A percentile compares a stretch with the other conserved stretches of the same genome.
phyloP scores from a whole-genome alignment of 208 protist species.

The Acanthamoeba healyi region DNA sequence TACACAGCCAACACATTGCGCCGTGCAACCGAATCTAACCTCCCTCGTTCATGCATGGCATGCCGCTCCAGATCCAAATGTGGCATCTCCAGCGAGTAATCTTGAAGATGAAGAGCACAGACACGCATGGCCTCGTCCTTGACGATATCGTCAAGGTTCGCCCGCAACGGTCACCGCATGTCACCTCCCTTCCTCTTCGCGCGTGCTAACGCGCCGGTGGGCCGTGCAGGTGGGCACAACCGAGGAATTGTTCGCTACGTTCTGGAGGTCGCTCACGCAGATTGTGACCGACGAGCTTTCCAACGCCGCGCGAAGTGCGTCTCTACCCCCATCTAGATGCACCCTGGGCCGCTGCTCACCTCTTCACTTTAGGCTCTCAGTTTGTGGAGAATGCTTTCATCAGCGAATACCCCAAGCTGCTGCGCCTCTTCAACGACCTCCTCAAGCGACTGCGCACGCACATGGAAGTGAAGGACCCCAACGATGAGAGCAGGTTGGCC shows the following conservation, averaged over 20 bases:
- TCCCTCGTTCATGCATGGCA: no score
- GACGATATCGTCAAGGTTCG: conserved; percentile 75
- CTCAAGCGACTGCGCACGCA: conserved; percentile 43
- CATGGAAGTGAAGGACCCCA: conserved; percentile 40
- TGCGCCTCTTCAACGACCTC: conserved; percentile 60
- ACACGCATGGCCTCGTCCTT: conserved; percentile 71
- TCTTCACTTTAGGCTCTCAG: background rate
- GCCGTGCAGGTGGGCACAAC: background rate
- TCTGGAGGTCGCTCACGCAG: conserved; percentile 14
- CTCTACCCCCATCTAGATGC: no score
- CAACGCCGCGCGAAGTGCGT: background rate
- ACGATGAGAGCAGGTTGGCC: no score
- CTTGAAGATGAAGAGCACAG: conserved; percentile 77
- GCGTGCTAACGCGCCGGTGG: no score
- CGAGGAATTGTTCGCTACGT: conserved; percentile 36
- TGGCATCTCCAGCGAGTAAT: conserved; percentile 81
- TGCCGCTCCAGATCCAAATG: conserved; percentile 76
- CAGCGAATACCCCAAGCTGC: conserved; percentile 52
- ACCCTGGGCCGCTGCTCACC: no score
- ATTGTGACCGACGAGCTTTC: background rate
- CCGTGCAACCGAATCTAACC: no score
- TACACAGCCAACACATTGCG: no score
- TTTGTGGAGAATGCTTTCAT: conserved; percentile 63
- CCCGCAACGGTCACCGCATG: no score
- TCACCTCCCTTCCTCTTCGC: no score